A percentile compares a stretch with the other conserved stretches of the same genome.
These are phyloP conservation scores for Lactarius akahatsu DNA, from an alignment of 768 basidiomycete genomes.

Conservation along the genomic window DNA sequence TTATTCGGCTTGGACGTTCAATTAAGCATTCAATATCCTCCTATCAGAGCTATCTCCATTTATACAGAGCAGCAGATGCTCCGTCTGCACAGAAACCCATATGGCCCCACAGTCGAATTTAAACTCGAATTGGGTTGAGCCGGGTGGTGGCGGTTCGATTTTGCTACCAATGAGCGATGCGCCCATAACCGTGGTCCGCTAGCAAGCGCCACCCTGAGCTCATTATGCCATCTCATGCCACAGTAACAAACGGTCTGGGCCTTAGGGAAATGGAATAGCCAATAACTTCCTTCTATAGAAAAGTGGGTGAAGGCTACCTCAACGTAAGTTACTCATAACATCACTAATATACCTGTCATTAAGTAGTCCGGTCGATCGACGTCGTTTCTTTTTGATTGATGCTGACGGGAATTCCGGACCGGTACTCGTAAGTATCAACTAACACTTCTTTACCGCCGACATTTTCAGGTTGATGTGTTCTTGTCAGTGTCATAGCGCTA, in stretches of 20 bases:
- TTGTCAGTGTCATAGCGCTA: not conserved
- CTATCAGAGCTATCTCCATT: not conserved
- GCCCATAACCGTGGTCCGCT: not conserved
- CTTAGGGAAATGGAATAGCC: not conserved
- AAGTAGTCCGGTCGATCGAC: not conserved
- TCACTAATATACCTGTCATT: not conserved
- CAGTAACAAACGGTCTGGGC: not conserved
- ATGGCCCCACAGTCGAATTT: not conserved
- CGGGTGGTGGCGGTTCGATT: conserved; percentile 1
- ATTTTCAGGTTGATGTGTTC: not conserved
- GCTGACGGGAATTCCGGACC: not conserved
- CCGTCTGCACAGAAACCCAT: not conserved
- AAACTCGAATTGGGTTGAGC: not conserved
- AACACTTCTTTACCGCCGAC: not conserved
- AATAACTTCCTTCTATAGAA: not conserved
- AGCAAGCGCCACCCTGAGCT: too few relatives aligned
- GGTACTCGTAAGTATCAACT: not conserved
- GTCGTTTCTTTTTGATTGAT: not conserved
- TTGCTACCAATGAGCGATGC: not conserved
- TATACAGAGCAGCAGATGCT: not conserved
- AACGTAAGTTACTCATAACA: not conserved
- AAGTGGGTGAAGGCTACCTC: not conserved
- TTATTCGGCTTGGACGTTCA: not conserved
- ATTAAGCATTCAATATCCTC: not conserved
- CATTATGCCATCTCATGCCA: not conserved